These are phyloP conservation scores for Pouteria campechiana DNA, from an alignment of 179 eudicot genomes.

Conservation along the genomic window DNA sequence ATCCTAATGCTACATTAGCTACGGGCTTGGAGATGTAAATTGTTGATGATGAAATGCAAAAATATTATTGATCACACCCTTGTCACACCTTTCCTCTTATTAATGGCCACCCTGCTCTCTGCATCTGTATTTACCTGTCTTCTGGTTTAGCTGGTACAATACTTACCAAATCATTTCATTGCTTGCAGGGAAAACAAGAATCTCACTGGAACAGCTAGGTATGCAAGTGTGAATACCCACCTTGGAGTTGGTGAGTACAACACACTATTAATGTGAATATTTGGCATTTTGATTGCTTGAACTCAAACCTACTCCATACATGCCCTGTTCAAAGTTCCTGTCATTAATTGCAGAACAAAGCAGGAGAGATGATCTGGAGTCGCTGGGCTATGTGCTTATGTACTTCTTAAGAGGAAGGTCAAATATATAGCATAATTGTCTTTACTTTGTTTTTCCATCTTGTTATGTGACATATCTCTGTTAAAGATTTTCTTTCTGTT, in stretches of 20 bases:
- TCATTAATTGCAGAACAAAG: constrained; percentile 70
- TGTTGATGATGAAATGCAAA: no score
- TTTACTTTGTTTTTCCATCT: background rate
- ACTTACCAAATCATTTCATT: no score
- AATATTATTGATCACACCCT: no score
- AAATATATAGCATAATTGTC: background rate
- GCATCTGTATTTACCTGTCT: no score
- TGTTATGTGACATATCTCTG: background rate
- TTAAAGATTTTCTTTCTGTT: background rate
- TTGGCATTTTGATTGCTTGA: no score
- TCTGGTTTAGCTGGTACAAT: no score
- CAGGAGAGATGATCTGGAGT: constrained; percentile 92
- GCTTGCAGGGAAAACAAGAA: constrained; percentile 76
- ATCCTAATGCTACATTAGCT: no score
- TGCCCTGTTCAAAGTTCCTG: background rate
- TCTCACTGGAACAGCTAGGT: constrained; percentile 94
- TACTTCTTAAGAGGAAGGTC: constrained; percentile 95
- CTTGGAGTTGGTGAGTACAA: constrained; percentile 79
- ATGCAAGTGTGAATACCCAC: constrained; percentile 96
- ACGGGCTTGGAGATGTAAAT: no score
- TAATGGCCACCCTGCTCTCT: no score
- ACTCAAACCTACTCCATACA: no score
- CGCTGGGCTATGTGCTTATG: constrained; percentile 94
- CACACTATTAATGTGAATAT: background rate
- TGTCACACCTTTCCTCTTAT: no score